Conservation (phyloP, 148 eudicot genomes). For the Vaccinium myrtillus region DNA sequence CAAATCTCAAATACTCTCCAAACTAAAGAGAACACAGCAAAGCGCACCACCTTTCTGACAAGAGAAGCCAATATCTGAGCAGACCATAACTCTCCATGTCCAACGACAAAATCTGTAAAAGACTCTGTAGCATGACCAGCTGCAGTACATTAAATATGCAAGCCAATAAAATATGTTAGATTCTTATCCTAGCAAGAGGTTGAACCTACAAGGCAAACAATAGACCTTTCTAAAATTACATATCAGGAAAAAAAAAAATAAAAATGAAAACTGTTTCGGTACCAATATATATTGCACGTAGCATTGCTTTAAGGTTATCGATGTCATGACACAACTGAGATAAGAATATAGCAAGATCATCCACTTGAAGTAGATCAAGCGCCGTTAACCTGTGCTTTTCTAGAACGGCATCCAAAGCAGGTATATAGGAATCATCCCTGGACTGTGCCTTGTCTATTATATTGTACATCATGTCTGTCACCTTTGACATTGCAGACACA, state of each 20-base stretch:
- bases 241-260: no score
- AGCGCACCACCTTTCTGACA: constrained; percentile 62
- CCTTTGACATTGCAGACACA: constrained; percentile 99
- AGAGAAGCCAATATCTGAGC: constrained; percentile 79
- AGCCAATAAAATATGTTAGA: background rate
- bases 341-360: constrained; percentile 65
- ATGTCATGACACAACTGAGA: constrained; percentile 71
- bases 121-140: constrained; percentile 99
- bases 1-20: background rate
- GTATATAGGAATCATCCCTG: constrained; percentile 64
- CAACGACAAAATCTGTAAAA: constrained; percentile 93
- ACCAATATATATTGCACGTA: constrained; percentile 95
- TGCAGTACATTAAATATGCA: constrained; percentile 33
- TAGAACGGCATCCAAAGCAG: constrained; percentile 73
- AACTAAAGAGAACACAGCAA: constrained; percentile 9
- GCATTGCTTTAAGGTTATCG: constrained; percentile 89
- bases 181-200: background rate
- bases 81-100: constrained; percentile 98
- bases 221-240: background rate
- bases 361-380: constrained; percentile 66
- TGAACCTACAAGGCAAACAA: background rate
- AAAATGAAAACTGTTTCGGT: constrained; percentile 1
- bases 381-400: constrained; percentile 89
- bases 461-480: constrained; percentile 98
- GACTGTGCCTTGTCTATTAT: constrained; percentile 74